Evolutionary conservation across 1,139 yeast species (phyloP).

Genomic region (Kurtzmaniella quercitrusa): DNA sequence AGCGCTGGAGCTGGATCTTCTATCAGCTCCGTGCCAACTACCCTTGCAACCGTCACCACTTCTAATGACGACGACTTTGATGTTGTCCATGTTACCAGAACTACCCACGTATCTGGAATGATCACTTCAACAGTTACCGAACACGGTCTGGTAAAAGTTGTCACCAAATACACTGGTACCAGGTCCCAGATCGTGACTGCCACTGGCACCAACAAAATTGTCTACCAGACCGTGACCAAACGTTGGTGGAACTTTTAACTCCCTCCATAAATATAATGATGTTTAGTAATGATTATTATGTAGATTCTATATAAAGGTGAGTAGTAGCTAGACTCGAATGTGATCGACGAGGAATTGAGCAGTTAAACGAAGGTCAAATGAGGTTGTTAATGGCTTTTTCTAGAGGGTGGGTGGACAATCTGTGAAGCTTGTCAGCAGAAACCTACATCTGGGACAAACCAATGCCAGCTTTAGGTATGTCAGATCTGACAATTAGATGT

Average conservation of each 20-base stretch:
- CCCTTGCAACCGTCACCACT: slow-evolving; percentile 7
- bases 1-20: slow-evolving; percentile 8
- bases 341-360: no score
- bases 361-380: no score
- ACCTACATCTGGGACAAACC: no score
- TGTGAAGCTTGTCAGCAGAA: no score
- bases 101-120: neutral
- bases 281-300: neutral
- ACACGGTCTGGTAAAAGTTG: neutral
- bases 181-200: neutral
- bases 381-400: no score
- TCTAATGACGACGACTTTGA: slow-evolving; percentile 2
- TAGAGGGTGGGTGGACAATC: no score
- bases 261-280: neutral
- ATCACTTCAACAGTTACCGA: neutral
- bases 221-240: slow-evolving; percentile 2
- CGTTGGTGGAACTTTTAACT: slow-evolving; percentile 1
- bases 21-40: slow-evolving; percentile 6
- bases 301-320: neutral
- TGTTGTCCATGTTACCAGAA: slow-evolving; percentile 1
- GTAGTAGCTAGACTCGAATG: no score
- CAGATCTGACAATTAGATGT: no score
- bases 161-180: slow-evolving; percentile 1
- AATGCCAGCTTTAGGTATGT: no score
- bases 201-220: neutral